Evolutionary conservation across 306 rosid species (phyloP), one percentile per base, ranked within the genome.

Genomic region (Neltuma alba): DNA sequence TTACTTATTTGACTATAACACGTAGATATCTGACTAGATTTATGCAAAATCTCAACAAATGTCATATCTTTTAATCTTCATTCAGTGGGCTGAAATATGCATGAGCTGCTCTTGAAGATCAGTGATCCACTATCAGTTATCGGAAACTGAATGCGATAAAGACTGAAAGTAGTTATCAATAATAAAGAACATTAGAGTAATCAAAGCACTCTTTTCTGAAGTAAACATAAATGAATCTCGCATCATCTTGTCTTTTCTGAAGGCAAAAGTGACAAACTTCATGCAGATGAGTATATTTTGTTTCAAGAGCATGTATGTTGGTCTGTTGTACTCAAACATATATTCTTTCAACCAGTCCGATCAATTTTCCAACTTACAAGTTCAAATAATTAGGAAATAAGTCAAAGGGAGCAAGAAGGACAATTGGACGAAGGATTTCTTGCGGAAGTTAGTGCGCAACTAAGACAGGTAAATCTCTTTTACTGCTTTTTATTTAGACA

Each of bases 391-490:
- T 83, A 94, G 98, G 94, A 89, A 84, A 85, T 94, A 86, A 61
- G 73, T 30, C 89, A 80, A 77, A 89, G 95, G 91, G 97, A 89
- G 66, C 85, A 85, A 88, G 97, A 84, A 80, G 99, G 99, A 76
- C 85, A 87, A 83, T 84, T 94, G 75, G 97, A 92, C 84, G 97
- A 94, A 87, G 97, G 99, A 34, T 91, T 92, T 83, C 99, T 94
- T 83, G 85, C 99, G 3, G 95, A 94, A 88, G 97, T 94, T 80
- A 92, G 77, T 72, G 99, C 97, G 14, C 99, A 94, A 83, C 89
- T 92, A 65, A 87, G 97, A 77, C 97, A 94, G 82, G 97, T 92
- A 63, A 91, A 93, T 87, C 37, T 63, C 20, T 67, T 75, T 41
- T 16, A 23, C 60, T 68, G 57, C 68, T 75, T 75, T 16, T 70